phyloP scores from a whole-genome alignment of 2,329 filamentous ascomycete species.

The Endocalyx cinctus region DNA sequence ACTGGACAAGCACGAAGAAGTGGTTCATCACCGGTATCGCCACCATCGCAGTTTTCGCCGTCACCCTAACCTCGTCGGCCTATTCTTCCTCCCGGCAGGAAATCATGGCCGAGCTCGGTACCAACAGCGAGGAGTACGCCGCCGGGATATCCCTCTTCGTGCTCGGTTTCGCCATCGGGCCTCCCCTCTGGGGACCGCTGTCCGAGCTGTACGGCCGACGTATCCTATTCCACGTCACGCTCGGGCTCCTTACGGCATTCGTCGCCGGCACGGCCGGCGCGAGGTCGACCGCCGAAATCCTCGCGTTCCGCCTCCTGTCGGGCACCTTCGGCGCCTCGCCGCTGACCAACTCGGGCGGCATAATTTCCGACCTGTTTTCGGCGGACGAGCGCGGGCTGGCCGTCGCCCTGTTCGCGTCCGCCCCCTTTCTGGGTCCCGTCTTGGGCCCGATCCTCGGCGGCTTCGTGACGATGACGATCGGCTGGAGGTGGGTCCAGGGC shows the following conservation, averaged over 20 bases:
- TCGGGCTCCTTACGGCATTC: conserved; percentile 1
- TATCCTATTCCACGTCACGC: not conserved
- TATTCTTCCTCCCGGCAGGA: not conserved
- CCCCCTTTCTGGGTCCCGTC: conserved; percentile 61
- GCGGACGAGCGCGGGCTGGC: conserved; percentile 45
- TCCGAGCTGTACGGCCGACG: conserved; percentile 2
- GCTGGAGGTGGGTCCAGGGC: conserved; percentile 66
- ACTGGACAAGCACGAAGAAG: not conserved
- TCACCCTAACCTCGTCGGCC: not conserved
- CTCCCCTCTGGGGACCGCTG: conserved; percentile 1
- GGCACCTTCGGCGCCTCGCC: conserved; percentile 30
- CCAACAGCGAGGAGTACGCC: not conserved
- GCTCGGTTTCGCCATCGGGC: conserved; percentile 1
- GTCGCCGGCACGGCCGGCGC: not conserved
- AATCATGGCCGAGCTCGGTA: not conserved
- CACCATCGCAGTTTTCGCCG: not conserved
- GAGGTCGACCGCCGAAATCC: not conserved
- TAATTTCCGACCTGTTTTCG: conserved; percentile 49
- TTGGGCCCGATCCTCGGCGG: conserved; percentile 59
- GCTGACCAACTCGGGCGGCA: conserved; percentile 48
- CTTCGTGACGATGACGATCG: conserved; percentile 55
- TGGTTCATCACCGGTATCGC: conserved; percentile 1
- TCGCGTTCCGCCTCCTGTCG: not conserved
- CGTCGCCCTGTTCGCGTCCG: conserved; percentile 57
- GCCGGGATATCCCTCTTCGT: conserved; percentile 1